These are phyloP conservation scores for Trichothecium roseum DNA, from an alignment of 2,329 filamentous ascomycete species.

Conservation along the genomic window DNA sequence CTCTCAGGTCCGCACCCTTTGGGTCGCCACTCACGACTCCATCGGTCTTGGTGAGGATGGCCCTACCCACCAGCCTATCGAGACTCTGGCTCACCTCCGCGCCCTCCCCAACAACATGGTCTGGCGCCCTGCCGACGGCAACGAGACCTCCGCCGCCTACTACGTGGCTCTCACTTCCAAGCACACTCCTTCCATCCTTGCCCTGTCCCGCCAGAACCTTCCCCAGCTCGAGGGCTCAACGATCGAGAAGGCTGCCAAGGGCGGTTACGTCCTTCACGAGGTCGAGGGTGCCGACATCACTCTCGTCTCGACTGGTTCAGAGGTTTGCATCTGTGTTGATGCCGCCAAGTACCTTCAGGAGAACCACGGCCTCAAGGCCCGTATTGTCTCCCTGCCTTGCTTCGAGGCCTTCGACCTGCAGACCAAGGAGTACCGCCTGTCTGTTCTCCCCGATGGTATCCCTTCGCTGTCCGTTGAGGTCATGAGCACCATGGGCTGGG, in stretches of 20 bases:
- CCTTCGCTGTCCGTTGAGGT: slow-evolving; percentile 90
- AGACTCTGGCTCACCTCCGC: slow-evolving; percentile 97
- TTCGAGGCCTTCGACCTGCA: slow-evolving; percentile 95
- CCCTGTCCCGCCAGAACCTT: slow-evolving; percentile 94
- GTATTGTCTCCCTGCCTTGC: slow-evolving; percentile 93
- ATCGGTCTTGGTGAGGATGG: slow-evolving; percentile 99
- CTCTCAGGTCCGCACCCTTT: slow-evolving; percentile 83
- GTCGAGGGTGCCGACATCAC: slow-evolving; percentile 76
- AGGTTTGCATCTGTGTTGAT: slow-evolving; percentile 89
- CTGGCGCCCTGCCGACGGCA: slow-evolving; percentile 96
- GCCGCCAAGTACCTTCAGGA: slow-evolving; percentile 85
- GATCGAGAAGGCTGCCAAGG: slow-evolving; percentile 83
- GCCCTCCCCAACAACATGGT: slow-evolving; percentile 99
- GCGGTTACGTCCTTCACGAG: slow-evolving; percentile 86
- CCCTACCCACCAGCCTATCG: slow-evolving; percentile 97
- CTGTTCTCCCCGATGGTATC: slow-evolving; percentile 86
- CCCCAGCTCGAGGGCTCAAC: slow-evolving; percentile 93
- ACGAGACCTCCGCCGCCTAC: slow-evolving; percentile 97
- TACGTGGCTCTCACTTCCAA: slow-evolving; percentile 87
- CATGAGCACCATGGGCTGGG: slow-evolving; percentile 96
- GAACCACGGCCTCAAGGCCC: slow-evolving; percentile 76
- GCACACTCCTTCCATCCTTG: slow-evolving; percentile 84
- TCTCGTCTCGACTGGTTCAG: slow-evolving; percentile 88
- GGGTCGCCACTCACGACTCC: slow-evolving; percentile 96
- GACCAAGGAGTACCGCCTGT: slow-evolving; percentile 87